Evolutionary conservation across 129 eudicot genomes (phyloP).

Genomic region (Lonicera japonica): DNA sequence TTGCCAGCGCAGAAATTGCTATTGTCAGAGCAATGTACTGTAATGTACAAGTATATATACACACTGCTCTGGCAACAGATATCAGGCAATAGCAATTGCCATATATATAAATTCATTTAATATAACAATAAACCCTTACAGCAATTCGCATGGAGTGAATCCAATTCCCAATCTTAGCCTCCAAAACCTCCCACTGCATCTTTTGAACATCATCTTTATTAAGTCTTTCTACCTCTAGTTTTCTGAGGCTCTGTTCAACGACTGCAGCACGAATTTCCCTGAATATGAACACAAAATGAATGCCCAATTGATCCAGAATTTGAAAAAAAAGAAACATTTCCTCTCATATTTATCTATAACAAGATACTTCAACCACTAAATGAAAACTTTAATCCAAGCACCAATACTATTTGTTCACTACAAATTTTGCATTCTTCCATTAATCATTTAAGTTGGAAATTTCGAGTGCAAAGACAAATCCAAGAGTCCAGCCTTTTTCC

Average conservation of each 20-base stretch:
- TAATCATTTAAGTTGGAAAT: too few species aligned
- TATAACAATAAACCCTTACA: constrained; percentile 28
- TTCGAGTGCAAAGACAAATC: neutral
- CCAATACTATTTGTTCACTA: too few species aligned
- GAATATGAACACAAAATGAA: constrained; percentile 8
- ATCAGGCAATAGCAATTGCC: too few species aligned
- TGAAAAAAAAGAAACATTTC: neutral
- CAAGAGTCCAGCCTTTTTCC: neutral
- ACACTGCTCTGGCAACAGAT: too few species aligned
- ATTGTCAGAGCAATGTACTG: too few species aligned
- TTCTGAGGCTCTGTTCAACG: constrained; percentile 66
- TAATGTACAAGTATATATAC: too few species aligned
- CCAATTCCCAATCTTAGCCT: constrained; percentile 96
- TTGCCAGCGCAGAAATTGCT: too few species aligned
- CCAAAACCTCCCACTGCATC: constrained; percentile 95
- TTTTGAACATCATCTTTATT: constrained; percentile 88
- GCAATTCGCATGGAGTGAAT: constrained; percentile 80
- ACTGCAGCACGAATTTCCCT: constrained; percentile 72
- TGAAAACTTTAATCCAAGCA: neutral
- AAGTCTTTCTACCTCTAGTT: constrained; percentile 87
- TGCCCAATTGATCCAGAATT: neutral
- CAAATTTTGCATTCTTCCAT: too few species aligned
- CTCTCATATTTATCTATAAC: neutral
- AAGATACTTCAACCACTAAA: neutral
- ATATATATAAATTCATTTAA: too few species aligned